Conservation (phyloP, 1,284 basidiomycete genomes). For the Inonotus hispidus region DNA sequence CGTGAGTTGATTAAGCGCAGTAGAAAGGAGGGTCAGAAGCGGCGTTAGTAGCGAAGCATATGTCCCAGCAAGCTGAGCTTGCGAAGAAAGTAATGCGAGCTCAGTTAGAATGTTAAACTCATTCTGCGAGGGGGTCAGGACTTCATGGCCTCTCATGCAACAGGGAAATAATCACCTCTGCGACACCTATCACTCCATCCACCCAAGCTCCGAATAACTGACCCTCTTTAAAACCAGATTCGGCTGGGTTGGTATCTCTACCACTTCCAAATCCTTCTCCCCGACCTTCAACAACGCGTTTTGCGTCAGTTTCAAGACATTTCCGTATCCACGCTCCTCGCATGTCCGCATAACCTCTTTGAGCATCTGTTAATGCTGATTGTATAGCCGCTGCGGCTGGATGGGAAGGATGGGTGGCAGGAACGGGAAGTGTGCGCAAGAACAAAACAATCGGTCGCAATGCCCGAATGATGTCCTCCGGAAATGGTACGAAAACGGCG, state of each 20-base stretch:
- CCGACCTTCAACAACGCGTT: conserved; percentile 59
- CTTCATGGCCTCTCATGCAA: background rate
- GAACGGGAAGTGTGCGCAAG: conserved; percentile 64
- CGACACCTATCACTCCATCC: conserved; percentile 40
- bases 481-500: conserved; percentile 43
- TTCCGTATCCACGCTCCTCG: conserved; percentile 68
- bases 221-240: conserved; percentile 55
- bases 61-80: conserved; percentile 44
- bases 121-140: conserved; percentile 32
- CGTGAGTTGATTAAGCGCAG: conserved; percentile 56
- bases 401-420: conserved; percentile 72
- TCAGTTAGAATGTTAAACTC: conserved; percentile 60
- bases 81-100: conserved; percentile 51
- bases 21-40: conserved; percentile 55
- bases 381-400: conserved; percentile 62
- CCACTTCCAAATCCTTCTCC: conserved; percentile 39
- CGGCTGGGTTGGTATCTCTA: conserved; percentile 20
- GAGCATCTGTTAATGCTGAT: conserved; percentile 63
- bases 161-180: background rate
- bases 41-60: conserved; percentile 59
- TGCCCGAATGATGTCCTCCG: conserved; percentile 44
- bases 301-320: conserved; percentile 63
- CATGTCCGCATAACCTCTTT: conserved; percentile 79
- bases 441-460: conserved; percentile 61
- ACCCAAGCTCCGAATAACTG: conserved; percentile 67